Base-by-base conservation (phyloP, 2,329 filamentous ascomycete species). In the Aureobasidium sp. region DNA sequence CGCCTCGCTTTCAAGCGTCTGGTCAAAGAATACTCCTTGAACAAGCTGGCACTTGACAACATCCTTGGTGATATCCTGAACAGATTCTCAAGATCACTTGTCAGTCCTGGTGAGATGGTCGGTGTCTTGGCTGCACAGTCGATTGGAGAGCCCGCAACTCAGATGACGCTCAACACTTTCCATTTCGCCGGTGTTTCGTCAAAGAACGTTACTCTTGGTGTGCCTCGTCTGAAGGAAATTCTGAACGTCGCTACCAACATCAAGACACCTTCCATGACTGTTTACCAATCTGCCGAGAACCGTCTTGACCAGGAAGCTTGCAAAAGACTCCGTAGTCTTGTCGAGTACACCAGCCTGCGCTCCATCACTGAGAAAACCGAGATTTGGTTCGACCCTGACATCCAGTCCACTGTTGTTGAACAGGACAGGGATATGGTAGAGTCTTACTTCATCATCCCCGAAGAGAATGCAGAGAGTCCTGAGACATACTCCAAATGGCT, bases 141-240 rank as follows among this genome's bases (percentile, higher is more conserved):
- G 35, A 99, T 99, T 73, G 94, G 94, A 79, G 94, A 99, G 76
- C 94, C 94, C 44, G 95, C 94, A 24, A 99, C 94, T 1, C 94
- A 99, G 81, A 99, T 99, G 94, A 99, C 94, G 1, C 79, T 99
- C 64, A 99, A 99, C 79, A 99, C 94, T 27, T 99, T 99, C 88
- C 94, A 99, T 82, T 99, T 99, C 75, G 92, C 94, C 75, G 94
- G 94, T 96, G 91, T 99, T 64, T 96, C 95, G 40, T 96, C 93
- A 27, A 99, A 99, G 87, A 99, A 99, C 82, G 93, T 99, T 61
- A 99, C 94, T 0, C 87, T 99, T 53, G 94, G 94, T 91, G 94
- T 99, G 47, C 94, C 94, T 47, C 93, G 94, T 86, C 85, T 99
- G 54, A 99, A 99, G 83, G 94, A 99, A 79, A 99, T 99, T 85